Evolutionary conservation across 768 basidiomycete genomes (phyloP).

Genomic region (Tulasnella sp.): DNA sequence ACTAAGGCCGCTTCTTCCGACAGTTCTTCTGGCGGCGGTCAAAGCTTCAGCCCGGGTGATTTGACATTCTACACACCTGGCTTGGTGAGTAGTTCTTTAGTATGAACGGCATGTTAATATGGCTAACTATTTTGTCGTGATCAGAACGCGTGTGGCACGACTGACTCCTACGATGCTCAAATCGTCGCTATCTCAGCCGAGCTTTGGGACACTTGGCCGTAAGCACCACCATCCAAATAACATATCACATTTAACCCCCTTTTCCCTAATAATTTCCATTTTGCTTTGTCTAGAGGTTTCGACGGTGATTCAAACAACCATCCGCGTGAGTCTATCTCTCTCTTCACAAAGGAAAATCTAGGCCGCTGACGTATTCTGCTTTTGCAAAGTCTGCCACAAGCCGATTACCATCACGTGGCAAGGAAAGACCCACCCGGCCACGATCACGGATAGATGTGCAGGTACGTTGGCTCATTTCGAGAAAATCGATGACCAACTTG

Average conservation of each 20-base stretch:
- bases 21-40: neutral
- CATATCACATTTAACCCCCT: neutral
- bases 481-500: no score
- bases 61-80: neutral
- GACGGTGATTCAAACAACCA: neutral
- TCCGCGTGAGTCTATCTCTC: neutral
- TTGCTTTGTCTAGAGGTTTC: neutral
- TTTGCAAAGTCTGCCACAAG: constrained; percentile 1
- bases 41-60: neutral
- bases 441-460: neutral
- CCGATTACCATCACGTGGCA: neutral
- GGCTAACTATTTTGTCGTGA: neutral
- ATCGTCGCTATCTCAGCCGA: neutral
- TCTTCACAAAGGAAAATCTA: neutral
- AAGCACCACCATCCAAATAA: neutral
- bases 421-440: neutral
- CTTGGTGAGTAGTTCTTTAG: neutral
- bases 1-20: no score
- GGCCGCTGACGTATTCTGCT: neutral
- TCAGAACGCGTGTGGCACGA: constrained; percentile 8
- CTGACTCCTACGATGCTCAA: neutral
- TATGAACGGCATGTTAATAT: no score
- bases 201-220: constrained; percentile 2
- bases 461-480: no score
- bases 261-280: neutral